Evolutionary conservation across 1,284 basidiomycete genomes (phyloP), one percentile per base, ranked within the genome.

Genomic region (Cystobasidium pallidum): DNA sequence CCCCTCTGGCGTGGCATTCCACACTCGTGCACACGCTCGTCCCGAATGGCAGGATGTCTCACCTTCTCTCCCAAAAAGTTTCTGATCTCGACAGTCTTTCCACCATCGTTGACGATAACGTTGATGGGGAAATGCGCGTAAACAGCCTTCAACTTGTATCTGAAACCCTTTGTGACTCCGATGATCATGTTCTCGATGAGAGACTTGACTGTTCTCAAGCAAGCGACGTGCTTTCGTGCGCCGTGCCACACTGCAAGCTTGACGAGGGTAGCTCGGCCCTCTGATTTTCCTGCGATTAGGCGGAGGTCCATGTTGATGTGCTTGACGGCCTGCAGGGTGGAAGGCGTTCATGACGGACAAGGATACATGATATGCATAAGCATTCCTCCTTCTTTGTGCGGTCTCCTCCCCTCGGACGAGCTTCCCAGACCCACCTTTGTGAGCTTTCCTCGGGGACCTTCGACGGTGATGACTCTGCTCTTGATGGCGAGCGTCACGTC

Each of bases 41-140:
- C 21, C 32, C 34, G 8, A 21, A 28, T 45, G 32, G 75, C n/a
- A n/a, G n/a, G n/a, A n/a, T n/a, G n/a, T n/a, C 82, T 26, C 70
- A 90, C 90, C 88, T 95, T 94, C 86, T 93, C 91, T 78, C 94
- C 92, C 82, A 96, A 86, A 86, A 98, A 99, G 86, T 99, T 99
- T 80, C 97, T 90, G 85, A 99, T 99, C 84, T 99, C 95, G 74
- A 97, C 83, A 66, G 88, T 85, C 70, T 82, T 81, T 73, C 92
- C 92, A 78, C 84, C 84, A 54, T 91, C 89, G 82, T 91, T 89
- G 81, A 98, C 93, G 83, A 99, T 98, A 82, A 92, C 90, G 87
- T 99, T 99, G 87, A 99, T 97, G 77, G 96, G 96, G 87, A 99
- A 99, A 87, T 99, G 96, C 80, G 96, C 96, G 82, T 99, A 99